These are phyloP conservation scores for Vigna trinervia DNA, from an alignment of 306 rosid species.

Conservation along the genomic window DNA sequence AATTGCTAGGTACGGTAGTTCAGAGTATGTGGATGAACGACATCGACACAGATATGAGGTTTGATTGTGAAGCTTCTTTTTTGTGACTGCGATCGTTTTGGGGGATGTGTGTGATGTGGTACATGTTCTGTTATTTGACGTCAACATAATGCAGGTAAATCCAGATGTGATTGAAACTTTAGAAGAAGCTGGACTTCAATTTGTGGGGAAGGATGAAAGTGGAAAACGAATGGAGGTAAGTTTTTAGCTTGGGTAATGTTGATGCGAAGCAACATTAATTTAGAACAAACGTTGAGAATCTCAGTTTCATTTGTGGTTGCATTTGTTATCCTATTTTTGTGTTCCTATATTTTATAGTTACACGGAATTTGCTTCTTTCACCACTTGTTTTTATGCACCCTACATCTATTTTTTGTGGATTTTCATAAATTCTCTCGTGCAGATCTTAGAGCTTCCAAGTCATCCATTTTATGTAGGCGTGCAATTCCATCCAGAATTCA, in stretches of 20 bases:
- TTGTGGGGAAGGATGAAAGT: slow-evolving; percentile 93
- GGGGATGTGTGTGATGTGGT: slow-evolving; percentile 20
- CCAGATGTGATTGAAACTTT: slow-evolving; percentile 76
- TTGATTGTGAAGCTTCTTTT: slow-evolving; percentile 42
- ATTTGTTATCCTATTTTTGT: slow-evolving; percentile 19
- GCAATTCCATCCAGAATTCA: slow-evolving; percentile 98
- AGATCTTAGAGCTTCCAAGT: slow-evolving; percentile 90
- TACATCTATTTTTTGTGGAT: slow-evolving; percentile 16
- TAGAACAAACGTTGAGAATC: slow-evolving; percentile 37
- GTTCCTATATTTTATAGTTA: slow-evolving; percentile 13
- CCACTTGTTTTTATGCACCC: slow-evolving; percentile 26
- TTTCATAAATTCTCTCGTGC: slow-evolving; percentile 47
- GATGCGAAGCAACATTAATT: slow-evolving; percentile 27
- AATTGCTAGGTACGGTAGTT: slow-evolving; percentile 74
- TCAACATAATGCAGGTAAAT: slow-evolving; percentile 71
- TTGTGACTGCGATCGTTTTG: slow-evolving; percentile 2
- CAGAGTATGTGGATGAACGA: slow-evolving; percentile 87
- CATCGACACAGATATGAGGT: slow-evolving; percentile 99
- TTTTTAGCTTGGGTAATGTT: slow-evolving; percentile 41
- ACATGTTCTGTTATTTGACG: slow-evolving; percentile 30
- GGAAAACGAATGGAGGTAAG: slow-evolving; percentile 97
- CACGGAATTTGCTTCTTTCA: slow-evolving; percentile 26
- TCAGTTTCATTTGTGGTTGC: slow-evolving; percentile 31
- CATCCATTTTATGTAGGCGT: slow-evolving; percentile 94
- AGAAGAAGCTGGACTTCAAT: slow-evolving; percentile 88